These are phyloP conservation scores for Entomortierella chlamydospora DNA, from an alignment of 192 early-diverging fungal genomes.

Conservation along the genomic window DNA sequence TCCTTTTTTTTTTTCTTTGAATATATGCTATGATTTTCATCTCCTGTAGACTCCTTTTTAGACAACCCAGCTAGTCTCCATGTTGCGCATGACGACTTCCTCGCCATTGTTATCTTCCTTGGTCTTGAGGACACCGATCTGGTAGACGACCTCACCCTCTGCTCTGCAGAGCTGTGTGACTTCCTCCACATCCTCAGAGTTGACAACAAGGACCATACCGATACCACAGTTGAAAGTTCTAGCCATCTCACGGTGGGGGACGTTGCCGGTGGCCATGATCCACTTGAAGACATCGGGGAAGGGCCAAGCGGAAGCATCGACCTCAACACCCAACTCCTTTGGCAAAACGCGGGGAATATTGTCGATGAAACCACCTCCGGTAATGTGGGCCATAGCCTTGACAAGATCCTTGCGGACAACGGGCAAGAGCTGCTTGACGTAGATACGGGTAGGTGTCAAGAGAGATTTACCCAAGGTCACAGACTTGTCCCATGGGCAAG, in stretches of 20 bases:
- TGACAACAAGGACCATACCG: slow-evolving; percentile 95
- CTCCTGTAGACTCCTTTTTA: slow-evolving; percentile 3
- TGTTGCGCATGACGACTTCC: slow-evolving; percentile 62
- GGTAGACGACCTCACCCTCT: slow-evolving; percentile 75
- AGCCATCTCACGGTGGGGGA: slow-evolving; percentile 88
- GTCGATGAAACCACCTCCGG: slow-evolving; percentile 97
- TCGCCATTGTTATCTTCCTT: slow-evolving; percentile 62
- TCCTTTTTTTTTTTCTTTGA: neutral
- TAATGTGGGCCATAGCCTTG: slow-evolving; percentile 99
- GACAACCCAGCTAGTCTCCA: slow-evolving; percentile 48
- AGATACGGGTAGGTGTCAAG: slow-evolving; percentile 94
- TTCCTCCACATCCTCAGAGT: slow-evolving; percentile 66
- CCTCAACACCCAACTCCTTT: slow-evolving; percentile 77
- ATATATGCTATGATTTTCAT: neutral
- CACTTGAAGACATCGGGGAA: slow-evolving; percentile 96
- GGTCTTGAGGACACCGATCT: slow-evolving; percentile 74
- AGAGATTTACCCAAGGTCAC: slow-evolving; percentile 86
- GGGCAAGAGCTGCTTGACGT: slow-evolving; percentile 93
- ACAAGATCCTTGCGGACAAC: slow-evolving; percentile 78
- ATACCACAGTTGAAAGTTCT: slow-evolving; percentile 99
- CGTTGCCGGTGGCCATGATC: slow-evolving; percentile 87
- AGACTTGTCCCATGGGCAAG: slow-evolving; percentile 85
- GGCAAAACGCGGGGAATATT: slow-evolving; percentile 98
- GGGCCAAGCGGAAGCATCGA: slow-evolving; percentile 86
- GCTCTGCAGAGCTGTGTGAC: slow-evolving; percentile 69